phyloP scores from a whole-genome alignment of 2,329 filamentous ascomycete species.

The Metarhizium anisopliae region DNA sequence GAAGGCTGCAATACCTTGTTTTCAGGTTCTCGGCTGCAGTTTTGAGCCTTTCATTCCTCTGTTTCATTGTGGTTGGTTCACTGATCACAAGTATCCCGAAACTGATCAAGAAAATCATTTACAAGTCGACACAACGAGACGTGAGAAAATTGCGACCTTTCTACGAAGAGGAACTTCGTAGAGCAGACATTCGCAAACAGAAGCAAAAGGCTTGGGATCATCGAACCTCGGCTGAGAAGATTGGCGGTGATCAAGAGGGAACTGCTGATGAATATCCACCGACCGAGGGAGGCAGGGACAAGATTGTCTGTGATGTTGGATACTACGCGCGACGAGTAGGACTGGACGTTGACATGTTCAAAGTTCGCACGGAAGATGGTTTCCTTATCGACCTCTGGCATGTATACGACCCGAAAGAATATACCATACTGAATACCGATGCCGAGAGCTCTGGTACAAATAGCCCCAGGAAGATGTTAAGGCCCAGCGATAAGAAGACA shows the following conservation, averaged over 20 bases:
- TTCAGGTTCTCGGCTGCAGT: slow-evolving; percentile 64
- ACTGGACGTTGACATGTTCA: slow-evolving; percentile 71
- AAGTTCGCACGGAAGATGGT: slow-evolving; percentile 88
- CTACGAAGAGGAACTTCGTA: slow-evolving; percentile 59
- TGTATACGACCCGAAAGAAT: slow-evolving; percentile 74
- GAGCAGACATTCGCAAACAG: slow-evolving; percentile 46
- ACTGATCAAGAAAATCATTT: slow-evolving; percentile 37
- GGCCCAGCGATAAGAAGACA: slow-evolving; percentile 32
- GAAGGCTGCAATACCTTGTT: slow-evolving; percentile 53
- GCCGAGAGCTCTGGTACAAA: slow-evolving; percentile 9
- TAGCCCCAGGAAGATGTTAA: slow-evolving; percentile 28
- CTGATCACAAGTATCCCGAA: slow-evolving; percentile 56
- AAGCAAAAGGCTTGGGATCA: slow-evolving; percentile 55
- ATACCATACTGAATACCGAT: slow-evolving; percentile 27
- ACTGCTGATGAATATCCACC: slow-evolving; percentile 54
- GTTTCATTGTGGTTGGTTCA: slow-evolving; percentile 66
- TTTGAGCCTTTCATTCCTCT: slow-evolving; percentile 69
- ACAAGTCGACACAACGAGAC: slow-evolving; percentile 48
- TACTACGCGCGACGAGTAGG: slow-evolving; percentile 87
- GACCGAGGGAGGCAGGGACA: slow-evolving; percentile 73
- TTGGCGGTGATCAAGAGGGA: slow-evolving; percentile 33
- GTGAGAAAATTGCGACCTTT: slow-evolving; percentile 57
- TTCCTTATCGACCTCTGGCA: slow-evolving; percentile 89
- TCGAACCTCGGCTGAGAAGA: slow-evolving; percentile 25
- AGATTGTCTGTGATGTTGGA: slow-evolving; percentile 65